Base-by-base conservation (phyloP, 1,284 basidiomycete genomes). In the Pseudozyma sp. region DNA sequence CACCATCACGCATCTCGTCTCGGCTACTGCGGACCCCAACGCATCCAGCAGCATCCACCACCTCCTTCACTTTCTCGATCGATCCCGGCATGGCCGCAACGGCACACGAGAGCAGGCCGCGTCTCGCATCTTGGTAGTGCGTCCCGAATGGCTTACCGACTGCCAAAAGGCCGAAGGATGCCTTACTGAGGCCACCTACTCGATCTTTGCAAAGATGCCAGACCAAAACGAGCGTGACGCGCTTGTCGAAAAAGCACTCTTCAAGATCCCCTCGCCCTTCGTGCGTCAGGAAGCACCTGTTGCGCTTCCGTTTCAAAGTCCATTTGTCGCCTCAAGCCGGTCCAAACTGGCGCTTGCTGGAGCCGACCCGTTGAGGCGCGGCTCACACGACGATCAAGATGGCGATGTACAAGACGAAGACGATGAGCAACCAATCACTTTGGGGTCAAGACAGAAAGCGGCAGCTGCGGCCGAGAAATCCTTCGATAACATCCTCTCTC, bases 111-210 rank as follows among this genome's bases (percentile, higher is more conserved):
- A 51, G 83, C 85, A 30, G 87, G 89, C 68, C 17, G 79, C 70
- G 14, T 90, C 92, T 76, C 90, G 89, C 0, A 86, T 88, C 46
- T 90, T 93, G 39, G 85, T 92, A 3, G 89, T 94, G 1, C 93
- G 92, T 90, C 91, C 92, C 70, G 92, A 92, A 65, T 94, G 92
- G 92, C 91, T 94, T 68, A 91, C 90, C 90, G 92, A 93, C 74
- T 92, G 87, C 35, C 69, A 92, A 9, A 87, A 89, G 48, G 90
- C 89, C 71, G 89, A 89, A 61, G 92, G 91, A 31, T 71, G 75
- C 35, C 47, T 81, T 16, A 65, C 62, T 40, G 78, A 80, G 50
- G 59, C 65, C 29, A 51, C 30, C 42, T 81, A 81, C 53, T 71
- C 75, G n/a, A 74, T 78, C 52, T 67, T 64, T 42, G 54, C 59